Conservation (phyloP, 257 asterid genomes). For the Solanum sparsipilum region DNA sequence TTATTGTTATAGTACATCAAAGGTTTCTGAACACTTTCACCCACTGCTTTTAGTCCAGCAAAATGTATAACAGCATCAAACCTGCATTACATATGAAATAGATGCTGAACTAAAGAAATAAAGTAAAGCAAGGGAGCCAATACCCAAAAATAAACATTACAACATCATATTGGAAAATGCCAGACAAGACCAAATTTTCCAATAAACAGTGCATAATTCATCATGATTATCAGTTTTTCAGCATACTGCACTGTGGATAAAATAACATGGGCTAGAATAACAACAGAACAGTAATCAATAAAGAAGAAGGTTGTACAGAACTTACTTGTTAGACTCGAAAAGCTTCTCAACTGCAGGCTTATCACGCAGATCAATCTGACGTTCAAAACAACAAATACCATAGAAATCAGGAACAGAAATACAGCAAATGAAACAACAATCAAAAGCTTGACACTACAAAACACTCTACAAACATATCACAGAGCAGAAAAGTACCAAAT, state of each 20-base stretch:
- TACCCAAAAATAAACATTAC: neutral
- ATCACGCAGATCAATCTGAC: slow-evolving; percentile 88
- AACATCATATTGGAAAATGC: neutral
- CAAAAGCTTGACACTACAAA: neutral
- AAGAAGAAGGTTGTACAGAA: neutral
- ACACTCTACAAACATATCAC: neutral
- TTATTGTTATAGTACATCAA: slow-evolving; percentile 77
- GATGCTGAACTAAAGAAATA: neutral
- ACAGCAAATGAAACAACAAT: neutral
- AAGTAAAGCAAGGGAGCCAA: neutral
- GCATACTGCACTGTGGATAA: neutral
- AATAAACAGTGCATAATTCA: neutral
- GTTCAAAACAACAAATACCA: slow-evolving; percentile 3
- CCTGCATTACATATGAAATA: slow-evolving; percentile 22
- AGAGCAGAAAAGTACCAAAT: neutral
- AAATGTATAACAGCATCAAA: slow-evolving; percentile 94
- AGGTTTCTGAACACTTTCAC: slow-evolving; percentile 94
- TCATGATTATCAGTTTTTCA: neutral
- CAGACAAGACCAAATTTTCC: neutral
- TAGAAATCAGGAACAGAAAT: neutral
- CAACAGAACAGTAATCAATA: neutral
- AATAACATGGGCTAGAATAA: neutral
- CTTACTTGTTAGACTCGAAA: slow-evolving; percentile 81
- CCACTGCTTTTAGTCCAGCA: slow-evolving; percentile 98
- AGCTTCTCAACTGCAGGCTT: slow-evolving; percentile 72